These are phyloP conservation scores for Asterella californica DNA, from an alignment of 225 moss, liverwort and hornwort genomes.

Conservation along the genomic window DNA sequence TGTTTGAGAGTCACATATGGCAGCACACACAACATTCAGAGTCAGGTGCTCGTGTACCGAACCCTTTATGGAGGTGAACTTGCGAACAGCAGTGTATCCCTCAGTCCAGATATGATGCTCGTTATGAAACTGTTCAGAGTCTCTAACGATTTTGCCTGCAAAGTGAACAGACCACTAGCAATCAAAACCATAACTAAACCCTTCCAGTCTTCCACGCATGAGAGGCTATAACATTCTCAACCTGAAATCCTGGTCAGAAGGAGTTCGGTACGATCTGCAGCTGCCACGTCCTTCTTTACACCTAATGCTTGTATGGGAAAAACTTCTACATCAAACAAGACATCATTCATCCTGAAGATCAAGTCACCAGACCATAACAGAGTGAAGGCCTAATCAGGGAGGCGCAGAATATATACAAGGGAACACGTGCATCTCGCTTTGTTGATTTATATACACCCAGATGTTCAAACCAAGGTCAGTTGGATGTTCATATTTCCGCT, in stretches of 20 bases:
- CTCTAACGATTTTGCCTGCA: constrained; percentile 73
- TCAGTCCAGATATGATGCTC: constrained; percentile 98
- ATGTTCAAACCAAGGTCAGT: too few relatives aligned
- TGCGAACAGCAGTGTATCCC: constrained; percentile 74
- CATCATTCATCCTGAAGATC: neutral
- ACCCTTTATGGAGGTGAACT: constrained; percentile 79
- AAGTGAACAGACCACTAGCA: neutral
- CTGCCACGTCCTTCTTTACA: neutral
- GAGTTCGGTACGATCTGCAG: neutral
- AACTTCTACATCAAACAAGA: too few relatives aligned
- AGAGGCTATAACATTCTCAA: neutral
- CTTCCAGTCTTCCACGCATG: neutral
- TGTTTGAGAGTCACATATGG: neutral
- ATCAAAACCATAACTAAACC: neutral
- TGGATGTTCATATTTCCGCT: too few relatives aligned
- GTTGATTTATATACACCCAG: too few relatives aligned
- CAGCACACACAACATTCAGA: neutral
- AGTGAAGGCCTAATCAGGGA: too few relatives aligned
- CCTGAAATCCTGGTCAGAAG: neutral
- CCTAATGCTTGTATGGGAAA: neutral
- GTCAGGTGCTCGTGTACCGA: neutral
- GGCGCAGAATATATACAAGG: too few relatives aligned
- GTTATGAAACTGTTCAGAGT: constrained; percentile 93
- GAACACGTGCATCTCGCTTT: too few relatives aligned
- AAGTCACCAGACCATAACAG: neutral